phyloP scores from a whole-genome alignment of 2,329 filamentous ascomycete genomes.

The Fragosphaeria purpurea region DNA sequence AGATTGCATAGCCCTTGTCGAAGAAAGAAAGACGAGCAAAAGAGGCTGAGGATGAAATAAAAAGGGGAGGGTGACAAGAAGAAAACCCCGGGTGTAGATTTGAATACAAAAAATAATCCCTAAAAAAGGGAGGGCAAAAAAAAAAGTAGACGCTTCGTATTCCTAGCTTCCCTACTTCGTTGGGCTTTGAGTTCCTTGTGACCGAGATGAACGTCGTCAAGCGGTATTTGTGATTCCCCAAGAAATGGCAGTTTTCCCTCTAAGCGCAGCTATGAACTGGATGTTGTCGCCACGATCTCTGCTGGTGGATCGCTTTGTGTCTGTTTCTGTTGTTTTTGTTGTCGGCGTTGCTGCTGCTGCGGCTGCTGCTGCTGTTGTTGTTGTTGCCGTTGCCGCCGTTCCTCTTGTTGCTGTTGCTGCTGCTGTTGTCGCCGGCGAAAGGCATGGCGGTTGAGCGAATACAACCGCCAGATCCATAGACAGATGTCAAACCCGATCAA shows the following conservation, averaged over 20 bases:
- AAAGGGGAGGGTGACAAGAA: not conserved
- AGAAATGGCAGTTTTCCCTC: no score
- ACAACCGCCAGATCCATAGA: conserved; percentile 43
- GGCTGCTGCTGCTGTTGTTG: not conserved
- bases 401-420: conserved; percentile 1
- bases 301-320: not conserved
- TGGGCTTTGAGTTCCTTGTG: no score
- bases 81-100: not conserved
- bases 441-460: conserved; percentile 14
- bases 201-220: no score
- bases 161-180: no score
- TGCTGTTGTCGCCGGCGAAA: conserved; percentile 2
- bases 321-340: not conserved
- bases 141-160: no score
- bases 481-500: conserved; percentile 40
- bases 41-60: not conserved
- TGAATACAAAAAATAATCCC: not conserved
- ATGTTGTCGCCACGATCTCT: not conserved
- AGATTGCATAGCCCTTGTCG: conserved; percentile 38
- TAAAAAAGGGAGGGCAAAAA: not conserved
- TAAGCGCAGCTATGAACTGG: not conserved
- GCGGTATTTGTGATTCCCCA: no score
- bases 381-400: not conserved
- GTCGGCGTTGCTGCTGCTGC: not conserved
- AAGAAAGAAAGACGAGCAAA: not conserved